Evolutionary conservation across 2,329 filamentous ascomycete species (phyloP), one percentile per base, ranked within the genome.

Genomic region (Fusarium sp.): DNA sequence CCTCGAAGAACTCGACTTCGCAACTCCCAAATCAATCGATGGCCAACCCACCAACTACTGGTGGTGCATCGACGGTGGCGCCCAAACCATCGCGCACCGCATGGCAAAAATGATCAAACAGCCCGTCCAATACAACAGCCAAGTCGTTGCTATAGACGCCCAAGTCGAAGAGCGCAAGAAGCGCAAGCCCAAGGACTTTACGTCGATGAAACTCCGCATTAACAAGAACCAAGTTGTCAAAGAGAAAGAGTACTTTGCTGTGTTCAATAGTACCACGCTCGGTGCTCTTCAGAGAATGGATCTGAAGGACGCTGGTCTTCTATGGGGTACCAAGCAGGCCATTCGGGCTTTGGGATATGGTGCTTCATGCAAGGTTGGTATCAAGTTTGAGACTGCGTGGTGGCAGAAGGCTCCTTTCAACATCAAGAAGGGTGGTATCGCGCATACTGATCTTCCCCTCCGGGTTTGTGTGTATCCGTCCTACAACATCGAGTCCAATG

Each of bases 371-470:
- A 82, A 82, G 49, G 77, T 82, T 4, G 80, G 65, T 1, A 73
- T 81, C 28, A 82, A 81, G 42, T 85, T 85, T 60, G 77, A 79
- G 54, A 72, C 74, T 1, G 67, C 79, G 2, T 82, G 78, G 79
- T 78, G 75, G 75, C 65, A 73, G 23, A 12, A 63, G 9, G 38
- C 30, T 0, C 62, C 62, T 0, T 71, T 73, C 19, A 49, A 60
- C 3, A 76, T 76, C 10, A 60, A 18, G 0, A 18, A 65, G 1
- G 75, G 73, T 0, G 75, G 75, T 1, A 38, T 73, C 0, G 46
- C 53, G 6, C 68, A 59, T 9, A 75, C 80, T 9, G 80, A 82
- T 38, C 72, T 82, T 2, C 79, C 79, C 0, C 75, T 82, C 15
- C 77, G 79, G 0, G 76, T 78, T 28, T 80, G 76, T 3, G 80